These are phyloP conservation scores for Psilocybe tampanensis DNA, from an alignment of 768 basidiomycete species.

Conservation along the genomic window DNA sequence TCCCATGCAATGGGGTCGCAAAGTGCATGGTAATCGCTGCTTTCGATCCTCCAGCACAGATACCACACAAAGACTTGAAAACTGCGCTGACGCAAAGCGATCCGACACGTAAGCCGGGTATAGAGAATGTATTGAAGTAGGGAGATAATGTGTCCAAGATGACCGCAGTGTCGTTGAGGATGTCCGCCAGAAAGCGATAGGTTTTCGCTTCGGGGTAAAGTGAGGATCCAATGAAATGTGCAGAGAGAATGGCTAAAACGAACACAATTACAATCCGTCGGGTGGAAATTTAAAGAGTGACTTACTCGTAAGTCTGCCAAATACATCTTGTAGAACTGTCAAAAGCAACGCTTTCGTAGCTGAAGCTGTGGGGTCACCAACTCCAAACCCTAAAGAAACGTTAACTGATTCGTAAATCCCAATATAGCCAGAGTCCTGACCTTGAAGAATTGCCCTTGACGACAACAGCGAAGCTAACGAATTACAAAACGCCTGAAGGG, in stretches of 20 bases:
- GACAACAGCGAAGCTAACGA: conserved; percentile 64
- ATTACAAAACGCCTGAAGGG: conserved; percentile 70
- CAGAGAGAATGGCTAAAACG: conserved; percentile 58
- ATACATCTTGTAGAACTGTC: conserved; percentile 66
- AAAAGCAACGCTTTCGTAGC: conserved; percentile 67
- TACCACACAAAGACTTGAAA: conserved; percentile 58
- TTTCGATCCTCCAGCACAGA: conserved; percentile 72
- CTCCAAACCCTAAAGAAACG: conserved; percentile 56
- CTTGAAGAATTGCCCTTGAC: conserved; percentile 69
- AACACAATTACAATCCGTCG: not conserved
- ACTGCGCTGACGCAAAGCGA: conserved; percentile 62
- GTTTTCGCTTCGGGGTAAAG: conserved; percentile 73
- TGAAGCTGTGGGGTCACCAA: conserved; percentile 67
- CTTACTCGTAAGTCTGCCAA: conserved; percentile 65
- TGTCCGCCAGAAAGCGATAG: conserved; percentile 67
- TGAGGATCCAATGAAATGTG: conserved; percentile 63
- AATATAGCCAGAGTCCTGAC: conserved; percentile 28
- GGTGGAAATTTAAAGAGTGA: not conserved
- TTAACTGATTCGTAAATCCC: not conserved
- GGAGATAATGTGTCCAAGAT: conserved; percentile 66
- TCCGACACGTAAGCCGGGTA: conserved; percentile 47
- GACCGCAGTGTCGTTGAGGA: conserved; percentile 63
- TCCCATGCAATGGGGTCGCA: conserved; percentile 48
- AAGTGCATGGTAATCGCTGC: conserved; percentile 71
- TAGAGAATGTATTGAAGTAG: conserved; percentile 39